phyloP scores from a whole-genome alignment of 306 rosid species.

The Abrus precatorius region DNA sequence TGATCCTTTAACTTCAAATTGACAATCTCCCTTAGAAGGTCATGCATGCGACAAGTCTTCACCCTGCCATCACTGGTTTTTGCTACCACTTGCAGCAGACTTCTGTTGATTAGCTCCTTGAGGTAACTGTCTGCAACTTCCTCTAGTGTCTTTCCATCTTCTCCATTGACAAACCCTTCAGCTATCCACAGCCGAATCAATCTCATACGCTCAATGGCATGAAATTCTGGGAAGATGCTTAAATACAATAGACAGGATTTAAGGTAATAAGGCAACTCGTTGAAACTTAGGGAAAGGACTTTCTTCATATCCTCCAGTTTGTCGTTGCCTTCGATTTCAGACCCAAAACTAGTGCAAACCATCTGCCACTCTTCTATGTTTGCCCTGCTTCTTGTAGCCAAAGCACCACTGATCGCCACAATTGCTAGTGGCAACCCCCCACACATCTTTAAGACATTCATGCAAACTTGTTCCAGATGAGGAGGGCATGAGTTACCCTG shows the following conservation, averaged over 20 bases:
- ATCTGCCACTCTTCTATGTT: constrained; percentile 62
- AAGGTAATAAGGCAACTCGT: constrained; percentile 71
- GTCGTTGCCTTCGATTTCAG: constrained; percentile 56
- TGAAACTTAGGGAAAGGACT: constrained; percentile 66
- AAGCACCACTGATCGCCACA: constrained; percentile 63
- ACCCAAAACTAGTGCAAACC: constrained; percentile 52
- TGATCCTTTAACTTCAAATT: constrained; percentile 63
- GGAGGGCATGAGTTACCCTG: constrained; percentile 57
- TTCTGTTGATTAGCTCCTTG: constrained; percentile 65
- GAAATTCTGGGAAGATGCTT: constrained; percentile 57
- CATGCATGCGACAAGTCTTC: constrained; percentile 62
- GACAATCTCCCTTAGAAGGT: constrained; percentile 63
- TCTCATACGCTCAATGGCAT: constrained; percentile 55
- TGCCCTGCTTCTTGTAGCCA: constrained; percentile 51
- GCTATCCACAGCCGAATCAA: constrained; percentile 72
- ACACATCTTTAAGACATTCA: constrained; percentile 49
- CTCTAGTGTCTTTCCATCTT: constrained; percentile 58
- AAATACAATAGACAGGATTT: constrained; percentile 71
- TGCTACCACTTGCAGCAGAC: constrained; percentile 59
- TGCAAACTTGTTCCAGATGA: constrained; percentile 47
- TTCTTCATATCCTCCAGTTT: constrained; percentile 56
- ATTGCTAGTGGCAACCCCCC: constrained; percentile 68
- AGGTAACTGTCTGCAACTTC: constrained; percentile 73
- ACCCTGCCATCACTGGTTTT: constrained; percentile 57
- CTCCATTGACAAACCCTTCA: constrained; percentile 65